phyloP scores from a whole-genome alignment of 306 rosid genomes.

The Dryas drummondii region DNA sequence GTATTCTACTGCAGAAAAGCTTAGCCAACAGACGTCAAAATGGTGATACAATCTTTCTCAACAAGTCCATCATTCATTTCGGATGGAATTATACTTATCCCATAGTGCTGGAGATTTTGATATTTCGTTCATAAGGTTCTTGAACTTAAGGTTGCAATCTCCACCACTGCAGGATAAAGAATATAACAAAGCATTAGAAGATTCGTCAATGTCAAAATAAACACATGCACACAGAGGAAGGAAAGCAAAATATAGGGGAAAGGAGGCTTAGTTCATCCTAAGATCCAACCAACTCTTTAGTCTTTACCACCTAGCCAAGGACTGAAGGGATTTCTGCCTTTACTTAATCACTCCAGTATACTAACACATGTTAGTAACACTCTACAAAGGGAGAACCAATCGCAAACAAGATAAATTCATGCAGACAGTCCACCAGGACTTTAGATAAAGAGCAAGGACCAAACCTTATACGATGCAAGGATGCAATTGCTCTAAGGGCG shows the following conservation, averaged over 20 bases:
- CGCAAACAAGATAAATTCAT: background rate
- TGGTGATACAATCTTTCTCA: constrained; percentile 8
- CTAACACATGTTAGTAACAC: background rate
- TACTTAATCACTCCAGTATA: background rate
- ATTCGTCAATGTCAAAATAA: background rate
- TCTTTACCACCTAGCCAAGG: background rate
- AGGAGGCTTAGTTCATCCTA: background rate
- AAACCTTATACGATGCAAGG: constrained; percentile 91
- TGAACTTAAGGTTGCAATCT: constrained; percentile 91
- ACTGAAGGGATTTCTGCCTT: background rate
- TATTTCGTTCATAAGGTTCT: constrained; percentile 89
- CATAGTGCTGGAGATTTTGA: constrained; percentile 67
- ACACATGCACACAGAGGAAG: background rate
- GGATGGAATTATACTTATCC: constrained; percentile 83
- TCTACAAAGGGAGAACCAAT: background rate
- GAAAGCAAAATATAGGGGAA: background rate
- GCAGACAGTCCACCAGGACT: background rate
- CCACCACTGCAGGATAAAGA: constrained; percentile 72
- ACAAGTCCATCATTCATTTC: constrained; percentile 63
- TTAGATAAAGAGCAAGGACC: constrained; percentile 29
- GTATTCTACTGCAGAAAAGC: constrained; percentile 1
- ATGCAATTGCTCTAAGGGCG: constrained; percentile 93
- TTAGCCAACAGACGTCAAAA: background rate
- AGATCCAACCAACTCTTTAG: background rate
- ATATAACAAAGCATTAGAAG: constrained; percentile 16